Percentiles rank a stretch among this genome's conserved stretches.
phyloP scores from a whole-genome alignment of 495 filamentous ascomycete genomes.

The Penicillium desertorum region DNA sequence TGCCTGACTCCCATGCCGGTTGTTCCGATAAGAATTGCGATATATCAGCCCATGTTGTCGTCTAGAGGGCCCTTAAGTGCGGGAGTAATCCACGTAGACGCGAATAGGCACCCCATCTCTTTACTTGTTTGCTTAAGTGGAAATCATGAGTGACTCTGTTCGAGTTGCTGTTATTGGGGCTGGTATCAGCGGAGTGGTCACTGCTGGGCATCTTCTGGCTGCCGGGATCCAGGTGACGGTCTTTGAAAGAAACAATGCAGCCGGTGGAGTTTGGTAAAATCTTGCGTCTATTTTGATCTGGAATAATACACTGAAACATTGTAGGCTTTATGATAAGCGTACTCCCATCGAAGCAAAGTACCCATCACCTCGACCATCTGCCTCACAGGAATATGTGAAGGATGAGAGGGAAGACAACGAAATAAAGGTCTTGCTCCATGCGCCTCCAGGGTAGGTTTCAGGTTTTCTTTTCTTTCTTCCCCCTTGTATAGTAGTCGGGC shows the following conservation, averaged over 20 bases:
- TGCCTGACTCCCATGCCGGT: constrained; percentile 5
- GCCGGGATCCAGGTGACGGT: constrained; percentile 61
- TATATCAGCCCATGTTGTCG: constrained; percentile 9
- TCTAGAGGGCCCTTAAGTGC: neutral
- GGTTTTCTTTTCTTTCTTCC: neutral
- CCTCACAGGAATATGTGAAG: constrained; percentile 28
- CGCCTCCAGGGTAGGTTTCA: constrained; percentile 49
- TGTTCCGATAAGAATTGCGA: constrained; percentile 18
- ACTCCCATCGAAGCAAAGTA: constrained; percentile 56
- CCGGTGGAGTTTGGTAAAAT: constrained; percentile 62
- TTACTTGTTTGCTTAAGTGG: neutral
- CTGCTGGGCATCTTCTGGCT: constrained; percentile 60
- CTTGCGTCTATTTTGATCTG: neutral
- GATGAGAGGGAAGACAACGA: constrained; percentile 25
- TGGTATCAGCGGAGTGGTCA: constrained; percentile 65
- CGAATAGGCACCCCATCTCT: neutral
- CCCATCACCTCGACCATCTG: constrained; percentile 51
- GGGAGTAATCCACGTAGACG: neutral
- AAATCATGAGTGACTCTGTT: constrained; percentile 29
- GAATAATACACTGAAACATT: neutral
- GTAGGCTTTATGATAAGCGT: constrained; percentile 59
- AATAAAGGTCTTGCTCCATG: constrained; percentile 39
- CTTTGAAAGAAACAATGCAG: constrained; percentile 58
- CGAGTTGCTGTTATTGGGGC: constrained; percentile 67
- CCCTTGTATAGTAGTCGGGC: neutral